A percentile compares a stretch with the other conserved stretches of the same genome.
Evolutionary conservation across 805 yeast species (phyloP).

Genomic region (Lipomyces yamanashiensis): DNA sequence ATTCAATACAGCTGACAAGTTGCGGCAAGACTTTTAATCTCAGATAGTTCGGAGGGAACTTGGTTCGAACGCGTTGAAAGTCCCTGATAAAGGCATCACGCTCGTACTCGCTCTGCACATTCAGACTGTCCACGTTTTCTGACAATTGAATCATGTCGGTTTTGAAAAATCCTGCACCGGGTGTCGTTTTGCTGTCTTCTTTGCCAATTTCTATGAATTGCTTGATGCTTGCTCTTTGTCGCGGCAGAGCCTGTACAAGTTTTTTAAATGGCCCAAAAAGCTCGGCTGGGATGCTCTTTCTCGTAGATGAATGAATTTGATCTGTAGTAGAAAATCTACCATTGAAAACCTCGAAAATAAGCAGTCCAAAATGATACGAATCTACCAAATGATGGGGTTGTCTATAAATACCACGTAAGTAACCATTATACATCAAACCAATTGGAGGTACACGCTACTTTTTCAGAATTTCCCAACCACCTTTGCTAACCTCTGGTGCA

Average conservation of each 20-base stretch:
- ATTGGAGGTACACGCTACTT: slow-evolving; percentile 9
- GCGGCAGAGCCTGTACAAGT: slow-evolving; percentile 48
- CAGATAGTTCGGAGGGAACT: slow-evolving; percentile 58
- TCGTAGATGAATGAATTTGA: slow-evolving; percentile 35
- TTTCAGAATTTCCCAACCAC: slow-evolving; percentile 50
- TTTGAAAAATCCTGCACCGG: slow-evolving; percentile 38
- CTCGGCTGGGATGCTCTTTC: slow-evolving; percentile 47
- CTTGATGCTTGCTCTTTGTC: slow-evolving; percentile 48
- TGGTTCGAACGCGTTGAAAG: slow-evolving; percentile 46
- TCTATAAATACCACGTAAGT: slow-evolving; percentile 38
- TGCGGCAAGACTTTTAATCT: slow-evolving; percentile 74
- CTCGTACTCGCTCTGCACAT: slow-evolving; percentile 58
- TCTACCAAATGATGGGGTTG: slow-evolving; percentile 51
- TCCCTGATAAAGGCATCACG: slow-evolving; percentile 54
- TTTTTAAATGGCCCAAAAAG: slow-evolving; percentile 49
- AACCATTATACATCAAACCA: background rate
- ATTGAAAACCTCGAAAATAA: slow-evolving; percentile 56
- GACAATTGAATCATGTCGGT: slow-evolving; percentile 59
- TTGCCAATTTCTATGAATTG: slow-evolving; percentile 40
- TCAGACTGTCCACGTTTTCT: slow-evolving; percentile 59
- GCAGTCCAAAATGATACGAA: slow-evolving; percentile 64
- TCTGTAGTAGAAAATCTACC: slow-evolving; percentile 34
- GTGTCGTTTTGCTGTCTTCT: slow-evolving; percentile 21
- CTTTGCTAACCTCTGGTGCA: slow-evolving; percentile 60
- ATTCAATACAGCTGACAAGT: slow-evolving; percentile 53